phyloP scores from a whole-genome alignment of 371 early-diverging fungal species.

The Apophysomyces elegans region DNA sequence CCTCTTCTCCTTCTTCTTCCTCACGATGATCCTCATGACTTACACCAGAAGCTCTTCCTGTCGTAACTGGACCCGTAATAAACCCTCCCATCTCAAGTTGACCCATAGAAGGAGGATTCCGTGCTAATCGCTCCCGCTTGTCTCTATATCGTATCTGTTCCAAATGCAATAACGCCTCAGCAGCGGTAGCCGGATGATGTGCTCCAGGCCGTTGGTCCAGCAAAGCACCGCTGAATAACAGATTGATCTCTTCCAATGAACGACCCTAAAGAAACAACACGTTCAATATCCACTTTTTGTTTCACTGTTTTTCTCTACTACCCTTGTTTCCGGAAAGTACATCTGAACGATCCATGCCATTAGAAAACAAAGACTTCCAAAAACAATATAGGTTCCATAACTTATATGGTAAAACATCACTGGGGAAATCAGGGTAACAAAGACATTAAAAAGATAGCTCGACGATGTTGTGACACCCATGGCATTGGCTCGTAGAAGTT shows the following conservation, averaged over 20 bases:
- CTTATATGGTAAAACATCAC: conserved; percentile 60
- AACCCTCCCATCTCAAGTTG: not conserved
- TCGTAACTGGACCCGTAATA: not conserved
- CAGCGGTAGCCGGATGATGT: conserved; percentile 55
- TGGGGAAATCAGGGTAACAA: conserved; percentile 63
- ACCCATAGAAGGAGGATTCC: conserved; percentile 8
- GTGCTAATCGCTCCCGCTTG: conserved; percentile 18
- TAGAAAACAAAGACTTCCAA: conserved; percentile 59
- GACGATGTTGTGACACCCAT: conserved; percentile 81
- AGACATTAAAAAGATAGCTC: conserved; percentile 79
- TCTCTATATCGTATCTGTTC: conserved; percentile 23
- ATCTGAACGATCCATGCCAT: conserved; percentile 63
- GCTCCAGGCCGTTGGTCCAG: conserved; percentile 48
- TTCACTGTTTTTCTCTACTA: conserved; percentile 9
- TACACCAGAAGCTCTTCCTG: not conserved
- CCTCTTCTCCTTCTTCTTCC: not conserved
- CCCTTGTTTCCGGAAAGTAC: conserved; percentile 82
- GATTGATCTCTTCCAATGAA: conserved; percentile 51
- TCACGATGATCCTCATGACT: not conserved
- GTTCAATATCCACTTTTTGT: no score
- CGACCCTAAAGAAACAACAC: conserved; percentile 23
- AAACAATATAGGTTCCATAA: conserved; percentile 66
- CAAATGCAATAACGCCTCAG: conserved; percentile 33
- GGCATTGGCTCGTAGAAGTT: conserved; percentile 75
- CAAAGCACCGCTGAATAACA: conserved; percentile 53